Percentiles rank a stretch among this genome's conserved stretches.
These are phyloP conservation scores for Elsinoe necatrix DNA, from an alignment of 2,329 filamentous ascomycete species.

Conservation along the genomic window DNA sequence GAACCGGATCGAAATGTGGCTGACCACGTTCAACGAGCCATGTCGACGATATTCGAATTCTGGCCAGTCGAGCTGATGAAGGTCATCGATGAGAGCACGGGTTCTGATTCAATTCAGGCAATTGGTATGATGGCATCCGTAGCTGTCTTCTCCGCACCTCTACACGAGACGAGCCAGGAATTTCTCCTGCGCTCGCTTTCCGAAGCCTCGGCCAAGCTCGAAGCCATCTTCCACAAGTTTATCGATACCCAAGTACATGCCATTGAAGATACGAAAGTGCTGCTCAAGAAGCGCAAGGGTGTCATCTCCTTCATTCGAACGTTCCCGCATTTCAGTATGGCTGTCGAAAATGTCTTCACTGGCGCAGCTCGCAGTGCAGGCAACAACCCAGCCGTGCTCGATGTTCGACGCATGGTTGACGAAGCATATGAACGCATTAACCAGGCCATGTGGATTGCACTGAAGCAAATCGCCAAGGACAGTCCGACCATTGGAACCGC, in stretches of 20 bases:
- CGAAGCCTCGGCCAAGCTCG: slow-evolving; percentile 60
- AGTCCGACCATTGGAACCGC: slow-evolving; percentile 49
- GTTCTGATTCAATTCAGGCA: slow-evolving; percentile 79
- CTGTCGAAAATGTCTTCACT: slow-evolving; percentile 74
- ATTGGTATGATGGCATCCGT: slow-evolving; percentile 76
- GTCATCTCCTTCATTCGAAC: slow-evolving; percentile 92
- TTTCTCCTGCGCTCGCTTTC: slow-evolving; percentile 74
- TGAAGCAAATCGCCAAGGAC: slow-evolving; percentile 85
- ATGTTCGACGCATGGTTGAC: slow-evolving; percentile 71
- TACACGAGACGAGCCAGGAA: slow-evolving; percentile 87
- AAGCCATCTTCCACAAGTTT: slow-evolving; percentile 73
- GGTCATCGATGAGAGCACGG: slow-evolving; percentile 75
- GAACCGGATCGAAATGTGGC: slow-evolving; percentile 83
- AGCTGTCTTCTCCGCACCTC: slow-evolving; percentile 67
- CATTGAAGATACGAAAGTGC: slow-evolving; percentile 97
- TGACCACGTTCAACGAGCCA: slow-evolving; percentile 72
- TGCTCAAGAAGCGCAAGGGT: slow-evolving; percentile 96
- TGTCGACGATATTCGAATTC: slow-evolving; percentile 82
- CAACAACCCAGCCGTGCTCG: slow-evolving; percentile 44
- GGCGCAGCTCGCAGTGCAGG: slow-evolving; percentile 34
- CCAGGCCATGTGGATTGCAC: slow-evolving; percentile 92
- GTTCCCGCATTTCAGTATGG: slow-evolving; percentile 76
- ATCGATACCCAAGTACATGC: slow-evolving; percentile 91
- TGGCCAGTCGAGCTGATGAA: slow-evolving; percentile 69
- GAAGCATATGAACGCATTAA: slow-evolving; percentile 82